A percentile compares a stretch with the other conserved stretches of the same genome.
phyloP scores from a whole-genome alignment of 2,329 filamentous ascomycete species.

The Chaetomium globosum region DNA sequence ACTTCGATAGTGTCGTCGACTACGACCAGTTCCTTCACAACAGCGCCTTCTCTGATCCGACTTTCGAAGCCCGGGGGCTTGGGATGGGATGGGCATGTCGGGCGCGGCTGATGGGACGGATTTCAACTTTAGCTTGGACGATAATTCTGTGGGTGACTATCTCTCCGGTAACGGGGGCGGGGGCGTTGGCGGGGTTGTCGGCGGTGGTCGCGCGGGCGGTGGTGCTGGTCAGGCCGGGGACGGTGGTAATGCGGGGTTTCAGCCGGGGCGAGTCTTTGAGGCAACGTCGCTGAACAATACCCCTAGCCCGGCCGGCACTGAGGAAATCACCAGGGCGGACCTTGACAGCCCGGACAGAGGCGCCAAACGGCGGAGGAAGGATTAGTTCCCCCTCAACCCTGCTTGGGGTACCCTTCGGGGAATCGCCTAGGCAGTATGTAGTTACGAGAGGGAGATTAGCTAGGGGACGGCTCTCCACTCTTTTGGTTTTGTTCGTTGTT shows the following conservation, averaged over 20 bases:
- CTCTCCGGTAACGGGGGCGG: conserved; percentile 10
- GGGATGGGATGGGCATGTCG: conserved; percentile 2
- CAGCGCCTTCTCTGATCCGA: conserved; percentile 44
- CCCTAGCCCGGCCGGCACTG: conserved; percentile 53
- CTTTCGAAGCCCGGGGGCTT: conserved; percentile 15
- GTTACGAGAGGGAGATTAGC: neutral
- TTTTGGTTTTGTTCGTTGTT: neutral
- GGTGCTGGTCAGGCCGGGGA: neutral
- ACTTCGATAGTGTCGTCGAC: conserved; percentile 50
- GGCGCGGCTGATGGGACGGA: conserved; percentile 41
- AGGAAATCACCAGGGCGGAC: conserved; percentile 54
- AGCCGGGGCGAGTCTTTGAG: conserved; percentile 32
- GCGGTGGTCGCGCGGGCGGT: conserved; percentile 30
- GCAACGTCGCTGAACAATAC: conserved; percentile 40
- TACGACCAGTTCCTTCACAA: conserved; percentile 54
- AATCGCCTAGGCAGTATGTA: neutral
- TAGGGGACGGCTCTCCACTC: neutral
- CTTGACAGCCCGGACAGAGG: conserved; percentile 39
- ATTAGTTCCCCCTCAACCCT: conserved; percentile 16
- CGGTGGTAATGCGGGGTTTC: conserved; percentile 18
- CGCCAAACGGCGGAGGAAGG: conserved; percentile 46
- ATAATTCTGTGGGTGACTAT: conserved; percentile 32
- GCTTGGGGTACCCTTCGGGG: neutral
- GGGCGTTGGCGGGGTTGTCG: conserved; percentile 19
- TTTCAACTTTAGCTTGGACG: conserved; percentile 56